These are phyloP conservation scores for Clathrus columnatus DNA, from an alignment of 768 basidiomycete genomes.

Conservation along the genomic window DNA sequence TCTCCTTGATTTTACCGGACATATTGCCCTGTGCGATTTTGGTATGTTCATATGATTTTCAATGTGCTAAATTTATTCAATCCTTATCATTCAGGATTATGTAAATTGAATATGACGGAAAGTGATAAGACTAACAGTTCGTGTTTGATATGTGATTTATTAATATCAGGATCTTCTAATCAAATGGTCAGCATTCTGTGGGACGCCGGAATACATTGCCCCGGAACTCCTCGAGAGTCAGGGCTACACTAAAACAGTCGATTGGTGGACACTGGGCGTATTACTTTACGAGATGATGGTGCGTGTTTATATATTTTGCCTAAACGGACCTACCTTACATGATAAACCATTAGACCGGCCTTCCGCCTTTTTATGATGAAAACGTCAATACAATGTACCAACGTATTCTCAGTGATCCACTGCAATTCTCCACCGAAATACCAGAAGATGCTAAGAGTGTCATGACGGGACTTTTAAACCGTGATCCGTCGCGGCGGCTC, in stretches of 20 bases:
- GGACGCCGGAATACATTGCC: conserved; percentile 97
- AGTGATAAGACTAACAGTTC: conserved; percentile 94
- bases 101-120: conserved; percentile 95
- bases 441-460: conserved; percentile 80
- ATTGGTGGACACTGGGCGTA: conserved; percentile 98
- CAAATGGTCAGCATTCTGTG: conserved; percentile 74
- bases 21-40: conserved; percentile 97
- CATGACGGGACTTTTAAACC: conserved; percentile 78
- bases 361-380: conserved; percentile 98
- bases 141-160: conserved; percentile 18
- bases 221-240: conserved; percentile 94
- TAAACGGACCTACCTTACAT: conserved; percentile 16
- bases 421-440: conserved; percentile 87
- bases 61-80: neutral
- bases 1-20: conserved; percentile 91
- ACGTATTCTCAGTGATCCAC: conserved; percentile 87
- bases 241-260: conserved; percentile 96
- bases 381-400: conserved; percentile 98
- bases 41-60: conserved; percentile 33
- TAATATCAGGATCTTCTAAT: conserved; percentile 1
- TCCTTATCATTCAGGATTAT: conserved; percentile 45
- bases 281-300: conserved; percentile 97
- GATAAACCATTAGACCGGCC: conserved; percentile 56
- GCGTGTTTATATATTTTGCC: conserved; percentile 12
- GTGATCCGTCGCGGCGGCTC: conserved; percentile 78